Evolutionary conservation across 1,139 yeast genomes (phyloP), one percentile per base, ranked within the genome.

Genomic region (Debaryomycetaceae sp.): DNA sequence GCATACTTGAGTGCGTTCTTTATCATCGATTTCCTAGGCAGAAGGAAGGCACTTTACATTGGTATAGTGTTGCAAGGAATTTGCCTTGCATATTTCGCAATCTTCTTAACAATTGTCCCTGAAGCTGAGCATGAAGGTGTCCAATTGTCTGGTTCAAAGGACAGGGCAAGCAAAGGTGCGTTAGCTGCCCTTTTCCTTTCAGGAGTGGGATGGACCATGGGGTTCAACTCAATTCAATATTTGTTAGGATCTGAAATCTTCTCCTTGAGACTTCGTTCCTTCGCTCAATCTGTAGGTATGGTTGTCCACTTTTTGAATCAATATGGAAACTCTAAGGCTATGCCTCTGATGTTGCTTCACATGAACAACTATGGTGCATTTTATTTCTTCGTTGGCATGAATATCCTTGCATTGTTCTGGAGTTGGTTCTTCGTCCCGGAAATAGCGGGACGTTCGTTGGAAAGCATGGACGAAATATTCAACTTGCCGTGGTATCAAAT

Each of bases 171-270:
- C 37, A 62, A 66, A 42, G 81, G 70, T 45, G 83, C 84, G 1
- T 61, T 79, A 49, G 81, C 83, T 2, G 71, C 80, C 40, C 60
- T 81, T 40, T 80, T 69, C 58, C 52, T 80, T 38, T 66, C 75
- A 36, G 86, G 85, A 47, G 62, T 72, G 8, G 85, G 84, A 34
- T 81, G 86, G 86, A 76, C 82, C 14, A 59, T 80, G 63, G 86
- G 86, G 7, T 81, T 78, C 71, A 81, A 81, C 62, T 66, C 79
- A 4, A 65, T 80, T 45, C 86, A 81, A 58, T 81, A 80, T 54
- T 68, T 81, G 50, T 62, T 81, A 52, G 81, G 81, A 43, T 71
- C 84, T 5, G 86, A 81, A 59, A 71, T 81, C 43, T 75, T 80
- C 60, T 86, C 86, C 24, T 65, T 80, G 53, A 69, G 74, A 48